Evolutionary conservation across 495 filamentous ascomycete genomes (phyloP), one percentile per base, ranked within the genome.

Genomic region (Aspergillus indologenus): DNA sequence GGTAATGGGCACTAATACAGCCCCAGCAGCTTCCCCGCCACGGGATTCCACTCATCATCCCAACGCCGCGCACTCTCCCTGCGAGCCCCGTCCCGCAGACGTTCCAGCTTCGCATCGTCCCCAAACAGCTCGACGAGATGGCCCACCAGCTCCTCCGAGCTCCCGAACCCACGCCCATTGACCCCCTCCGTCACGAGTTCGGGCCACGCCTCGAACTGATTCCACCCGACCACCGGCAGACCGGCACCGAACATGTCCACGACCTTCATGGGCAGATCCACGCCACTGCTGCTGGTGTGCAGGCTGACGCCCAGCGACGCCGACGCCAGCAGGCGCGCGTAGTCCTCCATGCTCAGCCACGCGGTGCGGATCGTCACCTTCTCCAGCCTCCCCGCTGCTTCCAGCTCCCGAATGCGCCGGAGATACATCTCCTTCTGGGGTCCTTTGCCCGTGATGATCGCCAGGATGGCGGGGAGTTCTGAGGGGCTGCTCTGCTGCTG

Each of bases 261-360:
- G 8, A 99, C 92, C 74, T 99, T 99, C 94, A 99, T 99, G 0
- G 94, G 94, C 21, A 99, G 74, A 74, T 99, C 94, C 0, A 99
- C 90, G 3, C 94, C 94, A 46, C 90, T 96, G 63, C 88, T 92
- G 61, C 90, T 95, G 54, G 83, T 95, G 71, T 99, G 94, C 50
- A 99, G 78, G 64, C 90, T 94, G 18, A 99, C 83, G 2, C 94
- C 94, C 12, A 98, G 71, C 58, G 97, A 94, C 18, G 94, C 93
- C 45, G 87, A 87, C 24, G 86, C 91, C n/a, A 99, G 80, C 14
- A 98, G 81, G 5, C 72, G 79, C 1, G 94, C 93, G 70, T 99
- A 99, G 67, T 96, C 91, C 24, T 81, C 75, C 7, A 89, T 85
- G 34, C 81, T 86, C 7, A 98, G 79, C 87, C 93, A 99, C 2